Conservation (phyloP, 192 early-diverging fungal species). For the Piromyces finnis region DNA sequence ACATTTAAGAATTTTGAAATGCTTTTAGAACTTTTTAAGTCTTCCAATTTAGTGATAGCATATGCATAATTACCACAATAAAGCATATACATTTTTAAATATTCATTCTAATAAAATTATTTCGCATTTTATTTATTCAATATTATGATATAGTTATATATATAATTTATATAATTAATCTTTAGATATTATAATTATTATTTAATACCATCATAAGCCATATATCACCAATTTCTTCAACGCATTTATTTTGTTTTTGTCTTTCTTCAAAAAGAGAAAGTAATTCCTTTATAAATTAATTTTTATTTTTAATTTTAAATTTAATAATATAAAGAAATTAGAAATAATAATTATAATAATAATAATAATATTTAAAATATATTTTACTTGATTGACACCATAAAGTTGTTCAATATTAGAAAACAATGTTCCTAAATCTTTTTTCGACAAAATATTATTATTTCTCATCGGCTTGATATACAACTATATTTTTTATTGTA, state of each 20-base stretch:
- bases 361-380: too few relatives aligned
- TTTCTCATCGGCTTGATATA: neutral
- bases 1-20: neutral
- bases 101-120: neutral
- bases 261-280: neutral
- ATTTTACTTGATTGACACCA: neutral
- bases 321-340: too few relatives aligned
- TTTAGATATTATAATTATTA: too few relatives aligned
- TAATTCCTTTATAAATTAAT: neutral
- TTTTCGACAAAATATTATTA: neutral
- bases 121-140: neutral
- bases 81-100: neutral
- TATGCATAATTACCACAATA: neutral
- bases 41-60: neutral
- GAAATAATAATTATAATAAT: too few relatives aligned
- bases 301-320: too few relatives aligned
- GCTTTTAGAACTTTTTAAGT: neutral
- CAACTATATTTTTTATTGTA: neutral
- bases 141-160: too few relatives aligned
- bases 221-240: neutral
- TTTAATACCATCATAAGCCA: neutral
- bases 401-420: neutral
- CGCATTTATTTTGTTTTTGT: neutral
- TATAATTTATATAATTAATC: too few relatives aligned
- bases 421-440: neutral